phyloP scores from a whole-genome alignment of 257 asterid species.

The Paraleonurus japonicus region DNA sequence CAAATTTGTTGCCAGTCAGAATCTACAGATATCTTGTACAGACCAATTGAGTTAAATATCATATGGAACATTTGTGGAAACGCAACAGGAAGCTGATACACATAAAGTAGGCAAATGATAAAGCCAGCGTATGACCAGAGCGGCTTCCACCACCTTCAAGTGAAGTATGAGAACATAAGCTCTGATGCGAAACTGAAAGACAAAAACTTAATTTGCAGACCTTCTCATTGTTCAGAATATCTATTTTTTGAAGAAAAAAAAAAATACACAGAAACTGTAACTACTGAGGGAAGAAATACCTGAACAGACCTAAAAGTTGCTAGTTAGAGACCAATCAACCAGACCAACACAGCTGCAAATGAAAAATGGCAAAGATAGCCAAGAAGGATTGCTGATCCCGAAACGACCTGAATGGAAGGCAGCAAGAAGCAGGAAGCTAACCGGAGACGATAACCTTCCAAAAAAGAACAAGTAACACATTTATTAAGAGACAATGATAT shows the following conservation, averaged over 20 bases:
- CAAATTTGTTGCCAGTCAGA: slow-evolving; percentile 71
- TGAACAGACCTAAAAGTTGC: slow-evolving; percentile 94
- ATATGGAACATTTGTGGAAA: slow-evolving; percentile 43
- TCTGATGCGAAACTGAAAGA: slow-evolving; percentile 31
- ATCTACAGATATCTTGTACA: slow-evolving; percentile 51
- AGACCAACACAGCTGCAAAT: slow-evolving; percentile 89
- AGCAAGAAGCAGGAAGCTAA: slow-evolving; percentile 71
- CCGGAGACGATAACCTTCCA: slow-evolving; percentile 76
- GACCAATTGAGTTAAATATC: slow-evolving; percentile 55
- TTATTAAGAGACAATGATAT: slow-evolving; percentile 11
- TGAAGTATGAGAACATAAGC: slow-evolving; percentile 37
- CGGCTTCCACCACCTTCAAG: slow-evolving; percentile 86
- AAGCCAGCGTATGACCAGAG: slow-evolving; percentile 82
- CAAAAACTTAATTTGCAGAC: slow-evolving; percentile 10
- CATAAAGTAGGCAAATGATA: slow-evolving; percentile 64
- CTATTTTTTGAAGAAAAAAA: slow-evolving; percentile 8
- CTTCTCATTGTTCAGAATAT: neutral
- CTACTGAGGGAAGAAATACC: slow-evolving; percentile 46
- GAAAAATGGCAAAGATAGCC: slow-evolving; percentile 86
- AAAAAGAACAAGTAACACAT: slow-evolving; percentile 8
- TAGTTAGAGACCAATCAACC: slow-evolving; percentile 82
- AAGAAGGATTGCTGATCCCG: slow-evolving; percentile 87
- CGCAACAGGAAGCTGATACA: slow-evolving; percentile 69
- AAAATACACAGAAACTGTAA: neutral
- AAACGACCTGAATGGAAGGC: slow-evolving; percentile 81